These are phyloP conservation scores for Rickenella mellea DNA, from an alignment of 768 basidiomycete genomes.

Conservation along the genomic window DNA sequence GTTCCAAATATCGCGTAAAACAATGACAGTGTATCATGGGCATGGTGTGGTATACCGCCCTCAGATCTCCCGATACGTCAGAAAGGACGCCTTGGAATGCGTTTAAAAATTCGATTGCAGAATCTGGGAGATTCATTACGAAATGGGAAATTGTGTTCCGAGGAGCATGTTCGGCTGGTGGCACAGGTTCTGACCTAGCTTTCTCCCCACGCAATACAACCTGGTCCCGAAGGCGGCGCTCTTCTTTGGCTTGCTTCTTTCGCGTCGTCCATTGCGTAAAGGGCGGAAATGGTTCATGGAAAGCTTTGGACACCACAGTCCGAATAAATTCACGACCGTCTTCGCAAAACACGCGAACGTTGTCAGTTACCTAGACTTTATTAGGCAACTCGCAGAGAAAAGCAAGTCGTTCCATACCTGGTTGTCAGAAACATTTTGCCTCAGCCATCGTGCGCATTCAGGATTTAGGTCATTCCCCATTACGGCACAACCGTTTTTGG, in stretches of 20 bases:
- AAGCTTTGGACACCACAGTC: constrained; percentile 38
- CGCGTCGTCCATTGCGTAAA: constrained; percentile 40
- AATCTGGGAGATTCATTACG: constrained; percentile 97
- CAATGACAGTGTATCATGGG: constrained; percentile 95
- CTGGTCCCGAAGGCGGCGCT: constrained; percentile 24
- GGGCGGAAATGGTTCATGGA: constrained; percentile 58
- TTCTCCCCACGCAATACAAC: constrained; percentile 17
- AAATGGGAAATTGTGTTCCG: constrained; percentile 70
- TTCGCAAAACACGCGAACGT: constrained; percentile 64
- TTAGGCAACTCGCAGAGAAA: constrained; percentile 1
- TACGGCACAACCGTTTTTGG: constrained; percentile 82
- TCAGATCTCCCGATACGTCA: constrained; percentile 33
- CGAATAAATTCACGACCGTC: constrained; percentile 87
- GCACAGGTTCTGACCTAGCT: not conserved
- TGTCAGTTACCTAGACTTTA: constrained; percentile 48
- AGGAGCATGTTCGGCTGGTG: constrained; percentile 16
- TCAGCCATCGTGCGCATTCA: constrained; percentile 68
- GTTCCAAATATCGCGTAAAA: constrained; percentile 81
- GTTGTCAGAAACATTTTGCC: constrained; percentile 66
- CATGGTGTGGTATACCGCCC: constrained; percentile 43
- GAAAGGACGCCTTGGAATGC: constrained; percentile 72
- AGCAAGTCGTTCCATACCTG: constrained; percentile 39
- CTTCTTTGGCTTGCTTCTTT: constrained; percentile 29
- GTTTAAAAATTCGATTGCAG: constrained; percentile 82
- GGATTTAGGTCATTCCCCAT: constrained; percentile 95